Evolutionary conservation across 2,329 filamentous ascomycete genomes (phyloP).

Genomic region (Diaporthe longicolla): DNA sequence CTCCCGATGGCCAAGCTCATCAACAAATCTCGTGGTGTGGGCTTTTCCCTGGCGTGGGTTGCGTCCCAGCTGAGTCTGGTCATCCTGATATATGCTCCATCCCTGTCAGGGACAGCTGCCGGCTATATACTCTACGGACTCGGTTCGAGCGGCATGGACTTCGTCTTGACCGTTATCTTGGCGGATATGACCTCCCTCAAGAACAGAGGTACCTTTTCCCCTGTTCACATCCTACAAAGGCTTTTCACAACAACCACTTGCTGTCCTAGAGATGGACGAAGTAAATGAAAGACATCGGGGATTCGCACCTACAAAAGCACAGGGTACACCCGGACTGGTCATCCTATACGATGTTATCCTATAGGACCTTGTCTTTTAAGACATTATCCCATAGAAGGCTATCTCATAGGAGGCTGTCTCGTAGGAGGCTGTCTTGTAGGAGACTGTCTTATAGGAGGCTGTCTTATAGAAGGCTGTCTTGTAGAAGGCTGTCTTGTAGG

Average conservation of each 20-base stretch:
- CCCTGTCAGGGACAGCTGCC: not conserved
- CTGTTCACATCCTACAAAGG: not conserved
- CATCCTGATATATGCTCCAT: not conserved
- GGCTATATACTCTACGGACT: not conserved
- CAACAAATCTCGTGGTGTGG: not conserved
- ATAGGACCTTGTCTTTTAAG: too few relatives aligned
- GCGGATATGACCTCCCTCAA: slow-evolving; percentile 22
- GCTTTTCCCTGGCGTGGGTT: not conserved
- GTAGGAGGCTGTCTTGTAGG: too few relatives aligned
- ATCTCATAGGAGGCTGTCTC: too few relatives aligned
- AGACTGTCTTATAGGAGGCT: too few relatives aligned
- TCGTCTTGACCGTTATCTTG: not conserved
- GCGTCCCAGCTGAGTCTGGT: not conserved
- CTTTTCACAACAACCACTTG: not conserved
- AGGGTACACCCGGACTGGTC: too few relatives aligned
- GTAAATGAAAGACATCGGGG: too few relatives aligned
- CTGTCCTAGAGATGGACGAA: not conserved
- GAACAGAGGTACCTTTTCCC: not conserved
- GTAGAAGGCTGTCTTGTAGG: too few relatives aligned
- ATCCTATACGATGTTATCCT: too few relatives aligned
- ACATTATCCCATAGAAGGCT: too few relatives aligned
- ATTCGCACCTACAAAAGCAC: too few relatives aligned
- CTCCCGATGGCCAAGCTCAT: not conserved
- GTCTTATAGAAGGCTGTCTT: too few relatives aligned
- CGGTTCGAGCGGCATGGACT: not conserved